These are phyloP conservation scores for Neurospora cerealis DNA, from an alignment of 495 filamentous ascomycete genomes.

Conservation along the genomic window DNA sequence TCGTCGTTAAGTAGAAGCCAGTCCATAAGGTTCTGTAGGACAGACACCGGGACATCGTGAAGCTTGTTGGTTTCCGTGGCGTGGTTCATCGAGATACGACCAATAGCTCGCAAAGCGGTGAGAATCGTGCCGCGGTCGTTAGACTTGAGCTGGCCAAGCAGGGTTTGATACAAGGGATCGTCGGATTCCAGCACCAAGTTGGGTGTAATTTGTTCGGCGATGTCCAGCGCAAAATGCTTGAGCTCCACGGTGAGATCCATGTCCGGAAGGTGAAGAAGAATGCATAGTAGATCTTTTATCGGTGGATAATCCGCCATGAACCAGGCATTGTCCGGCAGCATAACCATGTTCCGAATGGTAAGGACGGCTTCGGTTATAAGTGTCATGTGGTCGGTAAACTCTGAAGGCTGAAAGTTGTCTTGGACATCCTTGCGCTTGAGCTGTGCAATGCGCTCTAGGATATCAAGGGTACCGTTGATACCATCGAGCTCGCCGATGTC, in stretches of 20 bases:
- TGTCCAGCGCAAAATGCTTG: slow-evolving; percentile 86
- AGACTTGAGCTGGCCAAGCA: slow-evolving; percentile 59
- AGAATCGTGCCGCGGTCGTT: slow-evolving; percentile 79
- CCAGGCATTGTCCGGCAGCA: slow-evolving; percentile 77
- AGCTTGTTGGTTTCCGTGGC: slow-evolving; percentile 64
- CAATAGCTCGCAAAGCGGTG: slow-evolving; percentile 72
- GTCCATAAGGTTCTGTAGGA: slow-evolving; percentile 60
- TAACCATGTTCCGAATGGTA: slow-evolving; percentile 86
- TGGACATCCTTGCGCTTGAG: slow-evolving; percentile 42
- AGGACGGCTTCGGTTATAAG: slow-evolving; percentile 79
- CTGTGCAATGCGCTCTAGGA: slow-evolving; percentile 54
- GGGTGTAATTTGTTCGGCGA: slow-evolving; percentile 80
- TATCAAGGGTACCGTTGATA: slow-evolving; percentile 63
- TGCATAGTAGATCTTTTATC: slow-evolving; percentile 69
- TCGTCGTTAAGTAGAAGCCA: slow-evolving; percentile 86
- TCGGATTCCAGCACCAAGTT: slow-evolving; percentile 60
- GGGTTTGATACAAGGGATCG: slow-evolving; percentile 68
- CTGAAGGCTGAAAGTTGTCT: slow-evolving; percentile 66
- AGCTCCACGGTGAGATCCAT: slow-evolving; percentile 70
- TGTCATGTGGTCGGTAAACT: slow-evolving; percentile 59
- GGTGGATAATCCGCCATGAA: slow-evolving; percentile 65
- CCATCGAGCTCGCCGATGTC: slow-evolving; percentile 57
- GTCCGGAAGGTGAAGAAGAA: slow-evolving; percentile 68
- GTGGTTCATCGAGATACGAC: slow-evolving; percentile 77
- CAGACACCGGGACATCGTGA: slow-evolving; percentile 52